These are phyloP conservation scores for Aspergillus thermomutatus DNA, from an alignment of 2,329 filamentous ascomycete species.

Conservation along the genomic window DNA sequence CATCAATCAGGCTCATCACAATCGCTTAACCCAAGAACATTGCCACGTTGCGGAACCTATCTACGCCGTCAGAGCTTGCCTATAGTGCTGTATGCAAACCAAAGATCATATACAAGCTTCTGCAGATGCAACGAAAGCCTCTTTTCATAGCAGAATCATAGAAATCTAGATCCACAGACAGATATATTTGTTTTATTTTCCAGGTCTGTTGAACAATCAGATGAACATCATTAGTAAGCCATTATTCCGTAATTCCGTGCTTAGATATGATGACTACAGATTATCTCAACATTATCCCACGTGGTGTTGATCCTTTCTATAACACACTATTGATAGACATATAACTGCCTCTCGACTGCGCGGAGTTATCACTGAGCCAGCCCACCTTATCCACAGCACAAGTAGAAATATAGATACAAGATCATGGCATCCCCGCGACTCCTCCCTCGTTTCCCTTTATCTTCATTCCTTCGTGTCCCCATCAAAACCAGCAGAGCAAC, in stretches of 20 bases:
- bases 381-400: too few relatives aligned
- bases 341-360: not conserved
- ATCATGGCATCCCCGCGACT: not conserved
- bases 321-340: not conserved
- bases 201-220: too few relatives aligned
- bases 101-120: too few relatives aligned
- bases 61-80: not conserved
- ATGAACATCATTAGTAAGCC: not conserved
- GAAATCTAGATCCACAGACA: not conserved
- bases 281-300: not conserved
- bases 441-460: not conserved
- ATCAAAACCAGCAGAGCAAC: conserved; percentile 4
- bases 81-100: too few relatives aligned
- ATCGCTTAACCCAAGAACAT: not conserved
- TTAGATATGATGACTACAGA: not conserved
- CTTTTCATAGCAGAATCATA: too few relatives aligned
- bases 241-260: not conserved
- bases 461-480: not conserved
- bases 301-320: not conserved
- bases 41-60: not conserved
- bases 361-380: not conserved
- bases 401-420: not conserved
- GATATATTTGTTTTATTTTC: not conserved
- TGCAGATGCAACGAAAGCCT: too few relatives aligned
- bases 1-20: not conserved